Evolutionary conservation across 2,329 filamentous ascomycete genomes (phyloP), one percentile per base, ranked within the genome.

Genomic region (Fusarium gaditjirri): DNA sequence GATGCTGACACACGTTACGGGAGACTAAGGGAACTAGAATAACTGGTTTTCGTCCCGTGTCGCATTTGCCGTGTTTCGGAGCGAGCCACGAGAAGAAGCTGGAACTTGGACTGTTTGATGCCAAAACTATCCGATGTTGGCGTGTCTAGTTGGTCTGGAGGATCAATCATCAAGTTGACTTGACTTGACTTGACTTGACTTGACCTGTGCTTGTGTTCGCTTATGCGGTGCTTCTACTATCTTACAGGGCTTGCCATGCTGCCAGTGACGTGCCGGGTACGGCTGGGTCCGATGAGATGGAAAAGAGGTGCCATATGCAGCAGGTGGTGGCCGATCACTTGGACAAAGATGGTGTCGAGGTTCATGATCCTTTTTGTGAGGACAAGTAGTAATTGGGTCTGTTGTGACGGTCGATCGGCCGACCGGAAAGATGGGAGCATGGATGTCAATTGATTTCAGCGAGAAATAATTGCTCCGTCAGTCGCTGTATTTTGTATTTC

Each of bases 261-360:
- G 55, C 49, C 41, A 57, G 54, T 62, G 61, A 47, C 69, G 47
- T 55, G 50, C 54, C 29, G 33, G 39, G 25, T 13, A 49, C 39
- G 25, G 31, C 21, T 39, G 38, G 38, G 33, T 53, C 54, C 52
- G 29, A 61, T 38, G 44, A 36, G 67, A 49, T 56, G 38, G 49
- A 29, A 27, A 27, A 47, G 36, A 29, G 35, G 33, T 39, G 59
- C 66, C 66, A 47, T 41, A 70, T 71, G 5, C 42, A 65, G 70
- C 52, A 70, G 69, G 70, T 72, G 46, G 41, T 58, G 12, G 61
- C 46, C 53, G 57, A 62, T 67, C 64, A 59, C 55, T 44, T 35
- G 42, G 36, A 52, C 36, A 47, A 58, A 63, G 65, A 60, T 71
- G 68, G 59, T 71, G 53, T 46, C 47, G 29, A 49, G 52, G 44